phyloP scores from a whole-genome alignment of 805 yeast species.

The Candida orba region DNA sequence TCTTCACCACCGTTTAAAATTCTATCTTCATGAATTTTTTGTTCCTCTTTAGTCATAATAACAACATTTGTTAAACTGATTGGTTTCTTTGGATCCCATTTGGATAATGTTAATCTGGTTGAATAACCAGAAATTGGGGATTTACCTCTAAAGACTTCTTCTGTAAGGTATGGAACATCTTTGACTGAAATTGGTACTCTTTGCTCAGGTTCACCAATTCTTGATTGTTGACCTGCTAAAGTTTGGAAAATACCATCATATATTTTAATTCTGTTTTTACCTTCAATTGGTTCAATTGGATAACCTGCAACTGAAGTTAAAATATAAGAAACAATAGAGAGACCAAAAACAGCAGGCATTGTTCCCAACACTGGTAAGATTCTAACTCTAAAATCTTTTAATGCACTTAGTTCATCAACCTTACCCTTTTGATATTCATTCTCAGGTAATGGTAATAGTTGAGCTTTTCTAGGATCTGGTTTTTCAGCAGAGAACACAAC shows the following conservation, averaged over 20 bases:
- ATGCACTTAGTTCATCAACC: conserved; percentile 80
- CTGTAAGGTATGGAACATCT: conserved; percentile 79
- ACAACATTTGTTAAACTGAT: conserved; percentile 74
- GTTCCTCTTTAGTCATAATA: conserved; percentile 85
- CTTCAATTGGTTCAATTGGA: conserved; percentile 86
- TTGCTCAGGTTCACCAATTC: conserved; percentile 67
- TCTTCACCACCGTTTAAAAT: conserved; percentile 64
- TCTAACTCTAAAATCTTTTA: conserved; percentile 86
- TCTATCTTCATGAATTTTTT: conserved; percentile 65
- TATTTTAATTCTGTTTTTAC: conserved; percentile 76
- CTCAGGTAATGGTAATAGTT: conserved; percentile 76
- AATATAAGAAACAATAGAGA: conserved; percentile 79
- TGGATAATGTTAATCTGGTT: conserved; percentile 69
- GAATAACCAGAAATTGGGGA: conserved; percentile 81
- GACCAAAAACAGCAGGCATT: conserved; percentile 94
- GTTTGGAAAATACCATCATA: conserved; percentile 81
- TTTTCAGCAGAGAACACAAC: conserved; percentile 92
- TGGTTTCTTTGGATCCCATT: conserved; percentile 73
- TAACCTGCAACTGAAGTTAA: conserved; percentile 78
- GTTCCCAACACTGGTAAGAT: conserved; percentile 95
- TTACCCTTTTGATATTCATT: conserved; percentile 73
- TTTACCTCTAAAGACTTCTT: conserved; percentile 90
- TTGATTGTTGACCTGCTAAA: conserved; percentile 78
- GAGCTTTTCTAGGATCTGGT: conserved; percentile 93
- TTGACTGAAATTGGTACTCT: conserved; percentile 63